Evolutionary conservation across 495 filamentous ascomycete species (phyloP).

Genomic region (Emericellopsis terricola): DNA sequence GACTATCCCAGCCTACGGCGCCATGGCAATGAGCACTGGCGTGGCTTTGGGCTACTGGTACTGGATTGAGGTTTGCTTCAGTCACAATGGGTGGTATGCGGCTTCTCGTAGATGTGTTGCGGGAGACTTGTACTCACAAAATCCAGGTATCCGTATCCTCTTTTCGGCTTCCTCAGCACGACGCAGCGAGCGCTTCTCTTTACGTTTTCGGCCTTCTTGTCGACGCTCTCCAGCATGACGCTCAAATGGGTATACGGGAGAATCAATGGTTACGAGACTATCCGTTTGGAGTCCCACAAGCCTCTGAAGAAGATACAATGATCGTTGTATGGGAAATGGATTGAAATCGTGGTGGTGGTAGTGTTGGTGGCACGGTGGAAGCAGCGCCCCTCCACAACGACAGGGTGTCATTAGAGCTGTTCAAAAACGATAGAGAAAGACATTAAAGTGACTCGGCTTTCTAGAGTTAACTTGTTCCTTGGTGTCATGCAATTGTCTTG

Average conservation of each 20-base stretch:
- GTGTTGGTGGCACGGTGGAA: no score
- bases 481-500: no score
- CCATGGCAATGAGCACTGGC: slow-evolving; percentile 39
- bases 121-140: no score
- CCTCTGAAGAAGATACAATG: slow-evolving; percentile 9
- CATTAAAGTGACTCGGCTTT: no score
- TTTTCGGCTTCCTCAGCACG: slow-evolving; percentile 47
- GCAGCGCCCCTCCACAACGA: no score
- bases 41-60: slow-evolving; percentile 70
- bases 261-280: slow-evolving; percentile 44
- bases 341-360: no score
- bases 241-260: slow-evolving; percentile 50
- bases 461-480: no score
- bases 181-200: slow-evolving; percentile 51
- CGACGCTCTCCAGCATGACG: slow-evolving; percentile 47
- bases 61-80: slow-evolving; percentile 71
- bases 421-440: no score
- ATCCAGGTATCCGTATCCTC: slow-evolving; percentile 69
- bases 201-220: slow-evolving; percentile 44
- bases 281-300: slow-evolving; percentile 12
- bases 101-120: not conserved
- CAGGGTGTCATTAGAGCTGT: no score
- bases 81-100: slow-evolving; percentile 53
- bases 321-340: no score
- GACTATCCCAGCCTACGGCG: slow-evolving; percentile 43